Base-by-base conservation (phyloP, 2,329 filamentous ascomycete species). In the Claviceps africana region DNA sequence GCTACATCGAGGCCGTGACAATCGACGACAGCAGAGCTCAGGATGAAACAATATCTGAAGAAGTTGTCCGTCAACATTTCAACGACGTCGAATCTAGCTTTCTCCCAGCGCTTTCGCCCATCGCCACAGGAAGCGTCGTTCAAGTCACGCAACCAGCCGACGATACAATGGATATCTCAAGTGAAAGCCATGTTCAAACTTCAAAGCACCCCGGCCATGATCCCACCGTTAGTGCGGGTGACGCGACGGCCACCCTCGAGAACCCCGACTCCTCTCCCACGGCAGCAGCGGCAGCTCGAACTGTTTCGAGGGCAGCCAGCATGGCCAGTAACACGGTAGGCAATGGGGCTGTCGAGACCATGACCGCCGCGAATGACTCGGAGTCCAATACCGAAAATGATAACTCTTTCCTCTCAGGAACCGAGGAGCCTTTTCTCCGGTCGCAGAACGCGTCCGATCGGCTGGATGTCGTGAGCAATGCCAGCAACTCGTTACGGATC, bases 81-180 rank as follows among this genome's bases (percentile, higher is more conserved):
- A 72, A 77, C 58, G 81, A 84, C 59, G 73, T 83, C 56, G 81
- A 85, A 61, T 83, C 81, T 35, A 84, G 81, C 66, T 84, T 84
- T 60, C 62, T 81, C 51, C 75, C 77, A 2, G 72, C 74, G 6
- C 62, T 77, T 6, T 83, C 80, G 8, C 79, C 80, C 13, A 72
- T 82, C 47, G 72, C 71, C 37, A 69, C 69, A 31, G 68, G 72
- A 49, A 65, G 70, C 10, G 66, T 69, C 35, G 68, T 68, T 56
- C 56, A 44, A 39, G 54, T 56, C 21, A 60, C 17, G 10, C 1
- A 57, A 54, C 59, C 60, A 25, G 77, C 72, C 52, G 78, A 82
- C 65, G 79, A 82, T 62, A 80, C 78, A 25, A 82, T 82, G 59
- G 78, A 82, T 59, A 67, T 66, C 45, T 65, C 65, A 8, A 61